Conservation (phyloP, 106 monocot species). For the Acorus calamus region DNA sequence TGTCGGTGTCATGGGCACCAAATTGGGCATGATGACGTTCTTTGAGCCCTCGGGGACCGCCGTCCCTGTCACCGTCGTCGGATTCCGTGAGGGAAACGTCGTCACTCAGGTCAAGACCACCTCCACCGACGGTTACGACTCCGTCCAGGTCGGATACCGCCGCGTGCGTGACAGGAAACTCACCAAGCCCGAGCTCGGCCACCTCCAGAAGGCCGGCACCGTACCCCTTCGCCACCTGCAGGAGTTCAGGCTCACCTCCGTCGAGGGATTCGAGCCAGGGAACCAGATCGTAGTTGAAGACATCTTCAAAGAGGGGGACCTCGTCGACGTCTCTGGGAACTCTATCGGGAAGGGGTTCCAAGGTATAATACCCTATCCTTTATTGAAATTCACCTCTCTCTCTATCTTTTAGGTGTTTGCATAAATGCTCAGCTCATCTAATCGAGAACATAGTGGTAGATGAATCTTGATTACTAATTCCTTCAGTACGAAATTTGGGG, state of each 20-base stretch:
- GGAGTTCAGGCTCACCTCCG: slow-evolving; percentile 69
- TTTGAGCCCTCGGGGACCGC: slow-evolving; percentile 73
- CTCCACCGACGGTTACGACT: slow-evolving; percentile 87
- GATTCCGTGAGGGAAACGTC: slow-evolving; percentile 95
- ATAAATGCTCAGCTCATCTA: too few species aligned
- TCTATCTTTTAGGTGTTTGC: too few species aligned
- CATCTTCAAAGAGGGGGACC: slow-evolving; percentile 84
- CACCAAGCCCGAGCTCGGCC: slow-evolving; percentile 82
- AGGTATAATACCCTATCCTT: too few species aligned
- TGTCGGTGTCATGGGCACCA: slow-evolving; percentile 89
- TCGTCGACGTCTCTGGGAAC: slow-evolving; percentile 77
- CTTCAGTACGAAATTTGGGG: too few species aligned
- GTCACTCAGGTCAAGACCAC: slow-evolving; percentile 89
- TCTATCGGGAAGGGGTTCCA: slow-evolving; percentile 97
- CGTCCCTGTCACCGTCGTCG: slow-evolving; percentile 89
- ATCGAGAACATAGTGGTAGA: too few species aligned
- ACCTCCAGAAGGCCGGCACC: slow-evolving; percentile 76
- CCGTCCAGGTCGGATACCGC: slow-evolving; percentile 87
- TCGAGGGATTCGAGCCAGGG: slow-evolving; percentile 75
- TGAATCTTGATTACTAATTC: too few species aligned
- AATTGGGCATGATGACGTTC: slow-evolving; percentile 96
- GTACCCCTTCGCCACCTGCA: slow-evolving; percentile 79
- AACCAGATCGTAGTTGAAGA: slow-evolving; percentile 59
- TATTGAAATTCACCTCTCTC: too few species aligned
- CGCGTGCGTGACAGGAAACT: slow-evolving; percentile 83